phyloP scores from a whole-genome alignment of 192 early-diverging fungal species.

The Polychytrium aggregatum region DNA sequence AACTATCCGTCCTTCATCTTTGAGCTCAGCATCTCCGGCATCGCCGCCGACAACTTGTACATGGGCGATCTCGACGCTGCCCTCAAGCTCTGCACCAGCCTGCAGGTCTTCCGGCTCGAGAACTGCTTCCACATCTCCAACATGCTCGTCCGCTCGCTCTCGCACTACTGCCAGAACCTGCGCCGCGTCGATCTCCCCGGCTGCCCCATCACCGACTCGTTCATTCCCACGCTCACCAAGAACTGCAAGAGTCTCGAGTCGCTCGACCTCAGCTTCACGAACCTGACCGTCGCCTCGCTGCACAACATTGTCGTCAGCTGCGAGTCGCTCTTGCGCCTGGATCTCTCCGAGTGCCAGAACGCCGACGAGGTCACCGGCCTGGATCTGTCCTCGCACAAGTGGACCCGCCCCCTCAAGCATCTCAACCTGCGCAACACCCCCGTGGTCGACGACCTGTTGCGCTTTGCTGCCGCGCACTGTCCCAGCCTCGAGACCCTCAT shows the following conservation, averaged over 20 bases:
- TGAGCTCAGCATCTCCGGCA: conserved; percentile 33
- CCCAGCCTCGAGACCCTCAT: conserved; percentile 30
- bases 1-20: conserved; percentile 30
- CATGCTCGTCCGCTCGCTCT: conserved; percentile 29
- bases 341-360: conserved; percentile 32
- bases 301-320: conserved; percentile 25
- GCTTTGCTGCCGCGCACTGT: conserved; percentile 24
- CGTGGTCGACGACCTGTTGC: conserved; percentile 28
- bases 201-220: conserved; percentile 42
- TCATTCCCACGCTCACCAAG: conserved; percentile 26
- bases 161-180: conserved; percentile 23
- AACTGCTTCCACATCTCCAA: conserved; percentile 42
- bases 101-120: conserved; percentile 32
- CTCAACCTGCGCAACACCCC: conserved; percentile 38
- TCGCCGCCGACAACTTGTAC: conserved; percentile 38
- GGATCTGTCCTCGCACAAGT: conserved; percentile 10
- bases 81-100: conserved; percentile 15
- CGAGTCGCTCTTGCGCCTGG: conserved; percentile 23
- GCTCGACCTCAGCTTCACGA: conserved; percentile 38
- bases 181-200: conserved; percentile 31
- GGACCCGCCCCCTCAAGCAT: conserved; percentile 20
- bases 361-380: conserved; percentile 9
- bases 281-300: conserved; percentile 27
- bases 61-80: conserved; percentile 42
- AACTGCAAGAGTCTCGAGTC: conserved; percentile 26